Evolutionary conservation across 2,329 filamentous ascomycete genomes (phyloP), one percentile per base, ranked within the genome.

Genomic region (Fusarium humuli): DNA sequence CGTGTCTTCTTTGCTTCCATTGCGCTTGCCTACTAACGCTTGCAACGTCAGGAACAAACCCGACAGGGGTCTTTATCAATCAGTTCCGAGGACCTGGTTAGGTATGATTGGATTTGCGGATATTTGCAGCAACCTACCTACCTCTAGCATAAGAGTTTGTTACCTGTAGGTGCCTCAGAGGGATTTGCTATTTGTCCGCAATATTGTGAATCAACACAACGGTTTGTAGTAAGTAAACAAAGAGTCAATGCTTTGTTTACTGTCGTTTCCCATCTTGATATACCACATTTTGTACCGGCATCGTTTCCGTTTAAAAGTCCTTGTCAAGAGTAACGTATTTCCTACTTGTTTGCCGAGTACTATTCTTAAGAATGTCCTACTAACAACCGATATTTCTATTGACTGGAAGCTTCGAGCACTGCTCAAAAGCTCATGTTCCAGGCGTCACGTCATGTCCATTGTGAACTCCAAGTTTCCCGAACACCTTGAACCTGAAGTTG

Each of bases 11-110:
- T 67, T 29, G 20, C 46, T 41, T 49, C 57, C 30, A 48, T n/a
- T 37, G 34, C 34, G 34, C 34, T 37, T 37, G 34, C 29, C 44
- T 41, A 32, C n/a, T n/a, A n/a, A n/a, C 42, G 20, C 37, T 44
- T 48, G 41, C 40, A 37, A 62, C 56, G 20, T 47, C 53, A 65
- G 63, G 44, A 49, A 49, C 40, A 61, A 46, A 61, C 29, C 27
- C 10, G 59, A 46, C 57, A 61, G 55, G 68, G 57, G 49, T 70
- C 54, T 60, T 69, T 70, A 70, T 65, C 67, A 69, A 70, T 70
- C 67, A 46, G 30, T 52, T 52, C 32, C 32, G 9, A 10, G 20
- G 18, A 32, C 16, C 27, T 61, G 57, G 34, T 56, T 25, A n/a
- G n/a, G n/a, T n/a, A 22, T 41, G 45, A 44, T 48, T 25, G 8